These are phyloP conservation scores for Geotrichum bryndzae DNA, from an alignment of 1,139 yeast genomes.

Conservation along the genomic window DNA sequence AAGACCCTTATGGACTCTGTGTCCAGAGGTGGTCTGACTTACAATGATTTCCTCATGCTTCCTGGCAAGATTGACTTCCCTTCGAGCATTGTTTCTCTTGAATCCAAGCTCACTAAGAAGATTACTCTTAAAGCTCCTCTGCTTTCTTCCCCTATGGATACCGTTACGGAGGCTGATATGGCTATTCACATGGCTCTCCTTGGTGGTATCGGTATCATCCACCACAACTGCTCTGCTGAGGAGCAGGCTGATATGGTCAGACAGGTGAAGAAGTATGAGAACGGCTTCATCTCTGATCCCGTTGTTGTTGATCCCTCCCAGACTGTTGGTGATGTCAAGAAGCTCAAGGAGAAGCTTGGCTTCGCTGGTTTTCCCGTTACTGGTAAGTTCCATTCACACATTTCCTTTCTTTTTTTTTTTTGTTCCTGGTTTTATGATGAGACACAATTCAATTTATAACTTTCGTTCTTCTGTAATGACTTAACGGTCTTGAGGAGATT, in stretches of 20 bases:
- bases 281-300: slow-evolving; percentile 95
- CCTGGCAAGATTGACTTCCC: slow-evolving; percentile 95
- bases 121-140: slow-evolving; percentile 90
- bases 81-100: slow-evolving; percentile 67
- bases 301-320: slow-evolving; percentile 69
- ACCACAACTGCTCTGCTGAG: slow-evolving; percentile 92
- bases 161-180: slow-evolving; percentile 96
- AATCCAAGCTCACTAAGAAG: slow-evolving; percentile 82
- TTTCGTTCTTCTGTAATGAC: slow-evolving; percentile 99
- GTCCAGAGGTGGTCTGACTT: slow-evolving; percentile 91
- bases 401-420: neutral
- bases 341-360: slow-evolving; percentile 66
- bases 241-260: slow-evolving; percentile 98
- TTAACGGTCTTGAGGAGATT: slow-evolving; percentile 94
- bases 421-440: slow-evolving; percentile 17
- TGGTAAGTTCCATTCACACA: slow-evolving; percentile 59
- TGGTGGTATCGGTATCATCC: slow-evolving; percentile 98
- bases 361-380: slow-evolving; percentile 98
- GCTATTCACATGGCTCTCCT: slow-evolving; percentile 97
- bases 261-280: slow-evolving; percentile 93
- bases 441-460: slow-evolving; percentile 61
- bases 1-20: slow-evolving; percentile 82
- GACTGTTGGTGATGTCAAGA: slow-evolving; percentile 78
- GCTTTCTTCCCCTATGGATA: slow-evolving; percentile 98
- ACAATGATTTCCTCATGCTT: slow-evolving; percentile 88